Percentiles rank a stretch among this genome's conserved stretches.
Evolutionary conservation across 352 stramenopile genomes (phyloP).

Genomic region (Thalassiosira oceanica): DNA sequence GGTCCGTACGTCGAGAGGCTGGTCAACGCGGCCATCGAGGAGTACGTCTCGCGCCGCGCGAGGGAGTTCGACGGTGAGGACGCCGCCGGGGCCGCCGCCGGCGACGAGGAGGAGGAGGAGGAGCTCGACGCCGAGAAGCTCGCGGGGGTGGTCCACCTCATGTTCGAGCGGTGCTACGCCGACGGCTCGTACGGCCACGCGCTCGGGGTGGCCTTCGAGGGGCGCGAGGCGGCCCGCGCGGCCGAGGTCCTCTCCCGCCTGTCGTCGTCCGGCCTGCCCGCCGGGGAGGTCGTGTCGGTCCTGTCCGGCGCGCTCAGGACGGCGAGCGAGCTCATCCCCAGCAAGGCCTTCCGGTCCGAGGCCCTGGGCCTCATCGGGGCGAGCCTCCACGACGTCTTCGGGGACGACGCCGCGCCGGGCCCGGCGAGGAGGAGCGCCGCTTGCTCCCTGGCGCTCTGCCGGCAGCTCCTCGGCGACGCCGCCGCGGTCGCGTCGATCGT

Average conservation of each 20-base stretch:
- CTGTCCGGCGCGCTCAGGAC: conserved; percentile 92
- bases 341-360: conserved; percentile 92
- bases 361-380: conserved; percentile 90
- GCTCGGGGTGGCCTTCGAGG: conserved; percentile 95
- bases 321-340: conserved; percentile 89
- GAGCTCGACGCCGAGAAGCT: conserved; percentile 87
- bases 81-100: neutral
- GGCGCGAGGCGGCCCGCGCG: conserved; percentile 89
- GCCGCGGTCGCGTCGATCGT: conserved; percentile 84
- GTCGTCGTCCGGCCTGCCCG: neutral
- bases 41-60: conserved; percentile 90
- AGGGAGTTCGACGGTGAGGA: conserved; percentile 75
- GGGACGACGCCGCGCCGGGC: conserved; percentile 52
- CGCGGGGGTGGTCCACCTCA: conserved; percentile 92
- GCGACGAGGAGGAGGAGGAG: conserved; percentile 57
- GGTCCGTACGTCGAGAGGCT: conserved; percentile 96
- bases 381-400: conserved; percentile 76
- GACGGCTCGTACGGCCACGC: conserved; percentile 93
- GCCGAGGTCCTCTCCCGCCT: conserved; percentile 84
- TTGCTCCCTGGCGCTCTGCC: conserved; percentile 45
- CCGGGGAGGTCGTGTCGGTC: conserved; percentile 35
- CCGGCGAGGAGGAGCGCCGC: conserved; percentile 33
- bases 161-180: conserved; percentile 96
- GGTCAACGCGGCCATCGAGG: conserved; percentile 94
- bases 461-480: conserved; percentile 65